Conservation (phyloP, 306 rosid genomes). For the Vigna unguiculata region DNA sequence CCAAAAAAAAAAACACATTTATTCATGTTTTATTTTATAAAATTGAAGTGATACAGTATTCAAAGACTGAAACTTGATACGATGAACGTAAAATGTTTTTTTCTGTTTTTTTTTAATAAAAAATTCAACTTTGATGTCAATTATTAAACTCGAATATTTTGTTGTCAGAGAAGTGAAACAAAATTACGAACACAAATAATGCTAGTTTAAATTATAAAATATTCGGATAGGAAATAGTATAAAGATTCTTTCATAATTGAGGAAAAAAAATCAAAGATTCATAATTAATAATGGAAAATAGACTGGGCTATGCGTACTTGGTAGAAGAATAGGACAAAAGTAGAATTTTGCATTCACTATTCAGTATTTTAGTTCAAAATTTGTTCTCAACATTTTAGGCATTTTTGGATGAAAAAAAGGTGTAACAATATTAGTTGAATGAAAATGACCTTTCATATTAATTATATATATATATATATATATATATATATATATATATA, state of each 20-base stretch:
- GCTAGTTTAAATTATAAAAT: not conserved
- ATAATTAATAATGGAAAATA: constrained; percentile 17
- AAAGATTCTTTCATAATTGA: not conserved
- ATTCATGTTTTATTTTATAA: not conserved
- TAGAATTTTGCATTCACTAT: constrained; percentile 5
- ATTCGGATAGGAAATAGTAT: not conserved
- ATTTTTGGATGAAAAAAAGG: not conserved
- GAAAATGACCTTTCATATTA: not conserved
- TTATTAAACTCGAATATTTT: not conserved
- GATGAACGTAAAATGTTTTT: not conserved
- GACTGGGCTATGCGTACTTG: not conserved
- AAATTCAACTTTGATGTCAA: not conserved
- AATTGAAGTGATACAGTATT: not conserved
- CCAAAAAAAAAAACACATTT: not conserved
- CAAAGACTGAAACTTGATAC: not conserved
- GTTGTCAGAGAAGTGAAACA: not conserved
- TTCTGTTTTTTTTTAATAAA: no score
- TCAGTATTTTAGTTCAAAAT: constrained; percentile 5
- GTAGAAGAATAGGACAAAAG: constrained; percentile 34
- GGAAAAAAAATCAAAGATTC: not conserved
- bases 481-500: no score
- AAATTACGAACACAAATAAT: not conserved
- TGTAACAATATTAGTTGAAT: constrained; percentile 10
- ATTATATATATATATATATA: not conserved
- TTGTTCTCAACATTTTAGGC: not conserved